These are phyloP conservation scores for Raffaelea ambrosiae DNA, from an alignment of 2,329 filamentous ascomycete species.

Conservation along the genomic window DNA sequence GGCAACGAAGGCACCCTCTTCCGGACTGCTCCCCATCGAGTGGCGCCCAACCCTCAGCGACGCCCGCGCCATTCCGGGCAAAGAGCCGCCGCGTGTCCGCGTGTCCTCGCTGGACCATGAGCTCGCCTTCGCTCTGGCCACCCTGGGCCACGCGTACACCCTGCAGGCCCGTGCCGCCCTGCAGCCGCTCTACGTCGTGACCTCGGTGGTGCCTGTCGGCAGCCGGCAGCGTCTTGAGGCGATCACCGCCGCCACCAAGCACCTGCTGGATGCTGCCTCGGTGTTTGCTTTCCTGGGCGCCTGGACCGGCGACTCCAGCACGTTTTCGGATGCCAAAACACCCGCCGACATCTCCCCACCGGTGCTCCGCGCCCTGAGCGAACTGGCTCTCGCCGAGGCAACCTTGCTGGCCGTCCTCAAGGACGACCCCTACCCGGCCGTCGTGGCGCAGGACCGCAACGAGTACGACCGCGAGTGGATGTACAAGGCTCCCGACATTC, in stretches of 20 bases:
- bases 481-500: constrained; percentile 81
- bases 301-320: background rate
- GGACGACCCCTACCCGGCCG: constrained; percentile 84
- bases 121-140: constrained; percentile 67
- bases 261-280: constrained; percentile 69
- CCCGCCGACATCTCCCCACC: constrained; percentile 44
- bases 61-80: constrained; percentile 41
- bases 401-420: constrained; percentile 86
- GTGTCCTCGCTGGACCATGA: constrained; percentile 74
- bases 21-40: constrained; percentile 42
- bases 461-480: constrained; percentile 89
- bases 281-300: constrained; percentile 54
- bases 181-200: constrained; percentile 62
- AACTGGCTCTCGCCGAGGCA: constrained; percentile 74
- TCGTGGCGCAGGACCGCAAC: constrained; percentile 74
- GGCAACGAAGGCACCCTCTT: constrained; percentile 28
- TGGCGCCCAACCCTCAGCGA: constrained; percentile 78
- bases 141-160: constrained; percentile 66
- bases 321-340: constrained; percentile 4
- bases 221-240: constrained; percentile 59
- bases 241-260: constrained; percentile 66
- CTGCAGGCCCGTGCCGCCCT: constrained; percentile 65
- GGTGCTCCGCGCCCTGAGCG: constrained; percentile 47
- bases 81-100: constrained; percentile 56
- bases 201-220: constrained; percentile 50